Evolutionary conservation across 1,284 basidiomycete genomes (phyloP).

Genomic region (Ceratobasidium papillatum): DNA sequence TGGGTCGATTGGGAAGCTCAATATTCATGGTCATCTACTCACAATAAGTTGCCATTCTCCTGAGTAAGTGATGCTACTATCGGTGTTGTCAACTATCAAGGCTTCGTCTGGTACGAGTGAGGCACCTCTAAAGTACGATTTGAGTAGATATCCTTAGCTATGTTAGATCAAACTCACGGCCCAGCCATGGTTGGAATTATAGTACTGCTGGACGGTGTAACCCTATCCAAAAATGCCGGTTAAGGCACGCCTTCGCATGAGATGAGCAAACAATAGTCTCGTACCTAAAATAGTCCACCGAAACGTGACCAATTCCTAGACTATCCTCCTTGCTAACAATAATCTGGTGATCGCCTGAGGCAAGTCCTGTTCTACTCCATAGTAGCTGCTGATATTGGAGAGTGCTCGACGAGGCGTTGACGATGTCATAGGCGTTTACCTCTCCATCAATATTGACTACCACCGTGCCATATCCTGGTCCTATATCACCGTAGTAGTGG

Average conservation of each 20-base stretch:
- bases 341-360: conserved; percentile 4
- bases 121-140: background rate
- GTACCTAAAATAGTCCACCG: conserved; percentile 9
- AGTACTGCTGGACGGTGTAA: background rate
- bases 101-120: background rate
- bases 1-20: too few species aligned
- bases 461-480: background rate
- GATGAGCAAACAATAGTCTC: background rate
- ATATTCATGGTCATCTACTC: background rate
- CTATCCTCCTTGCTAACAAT: background rate
- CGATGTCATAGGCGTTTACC: background rate
- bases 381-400: background rate
- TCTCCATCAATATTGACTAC: conserved; percentile 2
- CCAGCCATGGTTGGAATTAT: background rate
- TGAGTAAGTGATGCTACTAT: background rate
- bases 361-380: background rate
- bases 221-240: background rate
- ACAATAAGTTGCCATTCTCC: background rate
- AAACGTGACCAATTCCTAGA: background rate
- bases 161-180: background rate
- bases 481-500: conserved; percentile 5
- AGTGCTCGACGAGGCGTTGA: background rate
- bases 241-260: background rate
- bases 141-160: background rate
- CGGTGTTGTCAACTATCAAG: background rate